These are phyloP conservation scores for Mycena filopes DNA, from an alignment of 768 basidiomycete genomes.

Conservation along the genomic window DNA sequence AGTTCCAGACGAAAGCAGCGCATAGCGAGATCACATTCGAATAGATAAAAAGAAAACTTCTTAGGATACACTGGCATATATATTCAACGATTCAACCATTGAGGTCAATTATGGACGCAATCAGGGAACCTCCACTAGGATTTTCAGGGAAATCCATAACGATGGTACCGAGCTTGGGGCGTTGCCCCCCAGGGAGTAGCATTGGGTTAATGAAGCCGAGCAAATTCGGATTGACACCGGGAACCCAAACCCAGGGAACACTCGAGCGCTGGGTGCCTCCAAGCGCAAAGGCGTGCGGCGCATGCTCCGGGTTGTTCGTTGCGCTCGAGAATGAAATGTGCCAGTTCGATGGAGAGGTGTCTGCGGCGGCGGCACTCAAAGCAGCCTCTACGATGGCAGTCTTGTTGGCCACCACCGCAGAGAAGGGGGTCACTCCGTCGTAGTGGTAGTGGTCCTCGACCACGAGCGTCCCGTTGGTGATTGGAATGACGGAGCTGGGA, in stretches of 20 bases:
- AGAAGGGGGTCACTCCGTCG: background rate
- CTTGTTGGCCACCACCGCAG: constrained; percentile 5
- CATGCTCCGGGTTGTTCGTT: constrained; percentile 4
- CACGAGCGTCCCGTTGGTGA: constrained; percentile 4
- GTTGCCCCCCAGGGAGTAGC: background rate
- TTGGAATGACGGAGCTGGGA: background rate
- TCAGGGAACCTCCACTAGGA: constrained; percentile 4
- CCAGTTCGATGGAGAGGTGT: constrained; percentile 1
- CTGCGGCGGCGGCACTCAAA: background rate
- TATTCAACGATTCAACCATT: constrained; percentile 6
- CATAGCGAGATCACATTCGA: no score
- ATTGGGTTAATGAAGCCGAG: background rate
- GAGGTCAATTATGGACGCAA: constrained; percentile 1
- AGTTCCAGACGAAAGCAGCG: no score
- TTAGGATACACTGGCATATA: no score
- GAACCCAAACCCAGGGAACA: background rate
- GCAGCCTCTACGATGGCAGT: background rate
- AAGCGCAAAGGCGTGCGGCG: background rate
- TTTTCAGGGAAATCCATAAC: constrained; percentile 13
- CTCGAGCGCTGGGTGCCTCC: background rate
- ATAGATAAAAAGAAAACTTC: no score
- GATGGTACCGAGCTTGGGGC: constrained; percentile 1
- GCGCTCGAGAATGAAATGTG: constrained; percentile 16
- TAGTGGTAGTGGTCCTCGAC: constrained; percentile 16
- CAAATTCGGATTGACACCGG: background rate